Base-by-base conservation (phyloP, 768 basidiomycete genomes). In the Ephemerocybe angulata region DNA sequence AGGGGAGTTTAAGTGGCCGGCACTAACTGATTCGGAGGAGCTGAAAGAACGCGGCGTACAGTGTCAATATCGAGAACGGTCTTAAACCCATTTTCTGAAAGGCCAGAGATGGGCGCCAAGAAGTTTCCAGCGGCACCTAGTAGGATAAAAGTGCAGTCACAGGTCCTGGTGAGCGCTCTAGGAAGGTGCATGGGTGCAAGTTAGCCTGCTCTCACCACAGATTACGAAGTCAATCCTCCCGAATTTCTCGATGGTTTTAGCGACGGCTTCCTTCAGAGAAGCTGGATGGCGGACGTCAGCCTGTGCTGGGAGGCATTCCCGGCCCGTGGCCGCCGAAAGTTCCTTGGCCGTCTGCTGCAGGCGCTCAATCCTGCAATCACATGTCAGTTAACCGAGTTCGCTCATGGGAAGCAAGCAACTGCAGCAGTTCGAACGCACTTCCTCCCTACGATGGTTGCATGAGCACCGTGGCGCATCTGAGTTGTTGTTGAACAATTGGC, bases 51-150 rank as follows among this genome's bases (percentile, higher is more conserved):
- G 69, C 82, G 40, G 69, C 82, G 10, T 64, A 90, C 91, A 10
- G 91, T 87, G 70, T 98, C 96, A 62, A 98, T 98, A 65, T 93
- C 91, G 55, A 98, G 77, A 30, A 98, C 95, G 1, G 94, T 93
- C 66, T 76, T 82, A 79, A 98, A 98, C 2, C 85, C 96, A 64
- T 93, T 94, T 66, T 90, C 86, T 2, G 91, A 93, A 56, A 97
- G 78, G 1, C 79, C 82, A 35, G 84, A 82, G 55, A 96, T 90
- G 15, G 93, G 87, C 1, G 88, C 88, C 27, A 99, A 77, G 73
- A 98, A 99, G 74, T 98, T 99, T 2, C 96, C 96, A 55, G 96
- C 96, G 37, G 94, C 94, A 58, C 92, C 92, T 93, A 64, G 25
- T 27, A 17, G 43, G 19, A 44, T 35, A 15, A 28, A 54, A 30